Conservation (phyloP, 805 yeast species). For the Saccharomycopsis olivae region DNA sequence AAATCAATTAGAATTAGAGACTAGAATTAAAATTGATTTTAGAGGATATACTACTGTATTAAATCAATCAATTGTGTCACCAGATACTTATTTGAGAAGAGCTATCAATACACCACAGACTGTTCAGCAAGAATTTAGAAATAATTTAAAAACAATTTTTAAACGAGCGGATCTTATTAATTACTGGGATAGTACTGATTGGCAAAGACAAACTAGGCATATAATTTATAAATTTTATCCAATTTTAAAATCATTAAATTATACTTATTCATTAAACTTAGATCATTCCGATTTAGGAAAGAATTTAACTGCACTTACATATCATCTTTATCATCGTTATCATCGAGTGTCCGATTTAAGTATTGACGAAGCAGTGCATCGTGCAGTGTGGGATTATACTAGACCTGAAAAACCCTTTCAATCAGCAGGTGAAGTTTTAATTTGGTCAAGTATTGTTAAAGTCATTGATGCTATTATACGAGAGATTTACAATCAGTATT, state of each 20-base stretch:
- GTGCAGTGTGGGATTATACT: conserved; percentile 37
- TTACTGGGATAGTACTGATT: conserved; percentile 36
- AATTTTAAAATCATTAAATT: conserved; percentile 31
- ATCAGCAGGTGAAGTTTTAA: conserved; percentile 34
- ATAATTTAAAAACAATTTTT: conserved; percentile 26
- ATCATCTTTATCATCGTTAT: conserved; percentile 36
- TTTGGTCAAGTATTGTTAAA: conserved; percentile 37
- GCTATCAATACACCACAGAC: conserved; percentile 27
- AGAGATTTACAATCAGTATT: conserved; percentile 28
- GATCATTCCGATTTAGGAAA: conserved; percentile 21
- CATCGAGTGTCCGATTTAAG: too few relatives aligned
- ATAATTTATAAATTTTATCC: conserved; percentile 48
- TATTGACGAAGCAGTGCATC: conserved; percentile 24
- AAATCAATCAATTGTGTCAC: conserved; percentile 36
- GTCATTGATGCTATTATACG: conserved; percentile 32
- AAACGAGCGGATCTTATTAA: conserved; percentile 23
- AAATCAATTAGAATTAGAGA: conserved; percentile 37
- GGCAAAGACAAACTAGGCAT: conserved; percentile 42
- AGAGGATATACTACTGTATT: conserved; percentile 43
- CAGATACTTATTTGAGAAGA: conserved; percentile 38
- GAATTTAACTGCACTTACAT: conserved; percentile 32
- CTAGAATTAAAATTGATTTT: conserved; percentile 39
- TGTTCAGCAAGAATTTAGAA: conserved; percentile 27
- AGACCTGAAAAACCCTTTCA: conserved; percentile 31
- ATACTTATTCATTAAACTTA: conserved; percentile 23